Evolutionary conservation across 306 rosid genomes (phyloP).

Genomic region (Malus orientalis): DNA sequence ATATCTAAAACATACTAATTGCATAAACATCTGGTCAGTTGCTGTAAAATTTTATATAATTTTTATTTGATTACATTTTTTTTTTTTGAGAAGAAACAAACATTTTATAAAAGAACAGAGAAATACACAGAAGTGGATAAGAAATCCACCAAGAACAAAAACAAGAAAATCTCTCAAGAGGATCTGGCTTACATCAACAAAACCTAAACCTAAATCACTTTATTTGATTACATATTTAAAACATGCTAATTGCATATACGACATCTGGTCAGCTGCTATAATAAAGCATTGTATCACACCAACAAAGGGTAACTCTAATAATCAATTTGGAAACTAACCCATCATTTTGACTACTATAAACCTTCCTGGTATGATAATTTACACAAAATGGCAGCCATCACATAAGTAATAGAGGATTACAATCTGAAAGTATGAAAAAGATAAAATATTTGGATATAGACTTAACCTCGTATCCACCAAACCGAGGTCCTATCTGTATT

Average conservation of each 20-base stretch:
- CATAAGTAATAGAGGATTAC: background rate
- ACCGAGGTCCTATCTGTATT: background rate
- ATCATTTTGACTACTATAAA: background rate
- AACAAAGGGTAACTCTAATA: background rate
- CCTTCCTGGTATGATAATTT: background rate
- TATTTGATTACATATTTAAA: background rate
- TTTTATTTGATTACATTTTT: background rate
- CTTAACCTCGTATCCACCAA: background rate
- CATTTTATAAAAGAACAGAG: too few species aligned
- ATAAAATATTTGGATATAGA: background rate
- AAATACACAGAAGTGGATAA: too few species aligned
- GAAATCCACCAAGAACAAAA: too few species aligned
- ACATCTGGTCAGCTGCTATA: background rate
- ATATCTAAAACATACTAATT: background rate
- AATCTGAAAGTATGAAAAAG: background rate
- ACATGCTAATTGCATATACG: background rate
- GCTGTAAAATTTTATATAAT: too few species aligned
- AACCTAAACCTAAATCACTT: too few species aligned
- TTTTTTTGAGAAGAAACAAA: too few species aligned
- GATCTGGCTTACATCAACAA: too few species aligned
- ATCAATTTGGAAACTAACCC: background rate
- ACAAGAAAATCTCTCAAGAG: too few species aligned
- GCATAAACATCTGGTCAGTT: too few species aligned
- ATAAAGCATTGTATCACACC: background rate
- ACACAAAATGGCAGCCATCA: background rate